These are phyloP conservation scores for Pseudogymnoascus sp. DNA, from an alignment of 2,329 filamentous ascomycete species.

Conservation along the genomic window DNA sequence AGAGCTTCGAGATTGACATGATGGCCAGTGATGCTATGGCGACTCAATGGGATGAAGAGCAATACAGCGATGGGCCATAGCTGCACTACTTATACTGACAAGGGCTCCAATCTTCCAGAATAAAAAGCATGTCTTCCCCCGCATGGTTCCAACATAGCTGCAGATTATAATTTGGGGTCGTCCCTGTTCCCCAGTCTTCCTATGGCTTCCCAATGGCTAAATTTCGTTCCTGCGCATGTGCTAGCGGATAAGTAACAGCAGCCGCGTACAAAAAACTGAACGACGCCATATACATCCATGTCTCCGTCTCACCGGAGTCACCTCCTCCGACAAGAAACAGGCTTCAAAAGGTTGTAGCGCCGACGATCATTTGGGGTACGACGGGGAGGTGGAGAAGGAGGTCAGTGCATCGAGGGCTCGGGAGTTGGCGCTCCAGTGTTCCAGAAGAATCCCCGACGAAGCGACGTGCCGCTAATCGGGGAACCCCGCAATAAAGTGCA, in stretches of 20 bases:
- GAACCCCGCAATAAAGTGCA: conserved; percentile 7
- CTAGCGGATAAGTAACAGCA: not conserved
- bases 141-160: conserved; percentile 1
- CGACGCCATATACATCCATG: conserved; percentile 2
- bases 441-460: conserved; percentile 6
- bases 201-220: conserved; percentile 6
- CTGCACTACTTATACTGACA: not conserved
- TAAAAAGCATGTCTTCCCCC: not conserved
- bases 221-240: not conserved
- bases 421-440: conserved; percentile 5
- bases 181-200: not conserved
- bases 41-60: conserved; percentile 2
- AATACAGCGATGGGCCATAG: not conserved
- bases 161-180: not conserved
- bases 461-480: conserved; percentile 2
- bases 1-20: conserved; percentile 31
- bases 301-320: not conserved
- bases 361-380: not conserved
- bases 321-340: not conserved
- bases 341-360: conserved; percentile 5
- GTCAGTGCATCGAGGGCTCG: conserved; percentile 2
- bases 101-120: not conserved
- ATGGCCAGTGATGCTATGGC: conserved; percentile 47
- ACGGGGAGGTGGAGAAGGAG: not conserved
- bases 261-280: not conserved